Evolutionary conservation across 371 early-diverging fungal genomes (phyloP), one percentile per base, ranked within the genome.

Genomic region (Rhizopus microsporus): DNA sequence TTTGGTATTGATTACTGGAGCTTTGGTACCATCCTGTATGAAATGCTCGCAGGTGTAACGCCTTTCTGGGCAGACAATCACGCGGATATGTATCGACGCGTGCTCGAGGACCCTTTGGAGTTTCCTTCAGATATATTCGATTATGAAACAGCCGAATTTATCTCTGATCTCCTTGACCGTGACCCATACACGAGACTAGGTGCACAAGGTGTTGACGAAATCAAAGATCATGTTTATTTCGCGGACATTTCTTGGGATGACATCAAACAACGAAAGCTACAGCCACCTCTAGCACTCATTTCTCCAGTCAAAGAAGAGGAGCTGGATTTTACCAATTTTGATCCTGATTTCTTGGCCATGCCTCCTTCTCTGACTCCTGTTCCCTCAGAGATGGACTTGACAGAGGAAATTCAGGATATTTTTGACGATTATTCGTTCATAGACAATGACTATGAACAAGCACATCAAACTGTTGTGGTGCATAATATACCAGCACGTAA

Each of bases 1-100:
- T 91, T 86, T 62, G 84, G 83, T 10, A 93, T 94, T 7, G 99
- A 99, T 74, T 90, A 95, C 84, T 99, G 99, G 99, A 88, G 95
- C 40, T 78, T 97, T 6, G 99, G 99, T 0, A 91, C 95, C 1
- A 80, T 98, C 23, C 80, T 97, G 43, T 99, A 91, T 65, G 96
- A 90, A 63, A 87, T 92, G 79, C 33, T 90, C 37, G 79, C 79
- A 15, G 93, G 93, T 1, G 77, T 80, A 54, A 89, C 91, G 0
- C 93, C 93, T 1, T 93, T 90, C 67, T 90, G 88, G 78, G 85
- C 84, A 7, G 89, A 90, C 48, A 88, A 89, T 53, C 85, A 85
- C 60, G 79, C 86, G 7, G 78, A 85, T 34, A 92, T 93, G 91
- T 93, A 94, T 65, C 84, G 84, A 30, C 78, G 91, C 17, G 90